phyloP scores from a whole-genome alignment of 1,139 yeast species.

The Lodderomyces metapsilosis region DNA sequence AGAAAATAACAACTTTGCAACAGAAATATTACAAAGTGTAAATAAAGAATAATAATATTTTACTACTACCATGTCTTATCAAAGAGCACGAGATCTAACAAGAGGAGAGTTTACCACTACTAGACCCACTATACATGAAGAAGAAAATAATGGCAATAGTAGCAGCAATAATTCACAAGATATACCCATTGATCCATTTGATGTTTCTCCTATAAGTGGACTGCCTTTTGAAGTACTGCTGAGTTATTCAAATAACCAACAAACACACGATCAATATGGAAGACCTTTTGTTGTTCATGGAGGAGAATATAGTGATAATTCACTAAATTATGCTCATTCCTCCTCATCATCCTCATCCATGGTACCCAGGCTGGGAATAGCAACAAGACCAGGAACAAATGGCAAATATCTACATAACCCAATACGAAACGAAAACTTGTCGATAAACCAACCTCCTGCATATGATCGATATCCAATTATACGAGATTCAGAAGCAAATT shows the following conservation, averaged over 20 bases:
- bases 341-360: neutral
- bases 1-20: no score
- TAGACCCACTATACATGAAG: neutral
- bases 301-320: neutral
- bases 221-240: neutral
- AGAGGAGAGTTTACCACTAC: neutral
- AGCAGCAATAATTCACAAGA: neutral
- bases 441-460: constrained; percentile 8
- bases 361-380: neutral
- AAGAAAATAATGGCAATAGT: neutral
- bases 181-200: neutral
- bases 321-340: neutral
- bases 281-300: neutral
- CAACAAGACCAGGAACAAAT: neutral
- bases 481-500: constrained; percentile 2
- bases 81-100: neutral
- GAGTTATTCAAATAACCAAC: neutral
- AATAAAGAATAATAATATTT: no score
- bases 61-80: neutral
- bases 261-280: neutral
- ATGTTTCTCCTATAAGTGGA: neutral
- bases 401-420: constrained; percentile 5
- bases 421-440: constrained; percentile 6
- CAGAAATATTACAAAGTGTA: no score
- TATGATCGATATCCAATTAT: constrained; percentile 10